Percentiles rank a stretch among this genome's conserved stretches.
phyloP scores from a whole-genome alignment of 1,139 yeast genomes.

The Arxiozyma bovina region DNA sequence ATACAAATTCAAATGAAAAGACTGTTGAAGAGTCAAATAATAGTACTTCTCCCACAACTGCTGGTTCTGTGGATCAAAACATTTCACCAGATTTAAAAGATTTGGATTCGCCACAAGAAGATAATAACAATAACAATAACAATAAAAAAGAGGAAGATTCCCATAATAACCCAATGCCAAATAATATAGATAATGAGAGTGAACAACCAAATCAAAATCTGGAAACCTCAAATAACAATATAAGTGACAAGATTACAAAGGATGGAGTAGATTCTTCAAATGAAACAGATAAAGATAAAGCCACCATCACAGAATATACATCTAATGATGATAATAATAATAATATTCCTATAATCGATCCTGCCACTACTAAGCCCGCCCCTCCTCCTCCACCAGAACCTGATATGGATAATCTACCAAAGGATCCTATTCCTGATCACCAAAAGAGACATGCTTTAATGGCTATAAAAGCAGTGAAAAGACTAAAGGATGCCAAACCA shows the following conservation, averaged over 20 bases:
- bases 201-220: no score
- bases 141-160: no score
- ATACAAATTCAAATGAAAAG: background rate
- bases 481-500: conserved; percentile 89
- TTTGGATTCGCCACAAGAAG: background rate
- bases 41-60: background rate
- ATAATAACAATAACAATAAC: no score
- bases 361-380: conserved; percentile 39
- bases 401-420: conserved; percentile 59
- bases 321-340: background rate
- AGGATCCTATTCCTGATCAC: conserved; percentile 72
- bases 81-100: background rate
- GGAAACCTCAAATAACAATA: background rate
- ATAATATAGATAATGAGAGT: no score
- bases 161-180: no score
- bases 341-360: conserved; percentile 2
- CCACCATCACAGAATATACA: background rate
- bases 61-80: background rate
- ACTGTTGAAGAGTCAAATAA: background rate
- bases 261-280: conserved; percentile 6
- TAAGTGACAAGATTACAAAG: no score
- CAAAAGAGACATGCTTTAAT: conserved; percentile 57
- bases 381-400: conserved; percentile 68
- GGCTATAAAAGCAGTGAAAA: conserved; percentile 69
- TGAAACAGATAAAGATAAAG: conserved; percentile 3